Conservation (phyloP, 805 yeast genomes). For the Lachancea sp. region DNA sequence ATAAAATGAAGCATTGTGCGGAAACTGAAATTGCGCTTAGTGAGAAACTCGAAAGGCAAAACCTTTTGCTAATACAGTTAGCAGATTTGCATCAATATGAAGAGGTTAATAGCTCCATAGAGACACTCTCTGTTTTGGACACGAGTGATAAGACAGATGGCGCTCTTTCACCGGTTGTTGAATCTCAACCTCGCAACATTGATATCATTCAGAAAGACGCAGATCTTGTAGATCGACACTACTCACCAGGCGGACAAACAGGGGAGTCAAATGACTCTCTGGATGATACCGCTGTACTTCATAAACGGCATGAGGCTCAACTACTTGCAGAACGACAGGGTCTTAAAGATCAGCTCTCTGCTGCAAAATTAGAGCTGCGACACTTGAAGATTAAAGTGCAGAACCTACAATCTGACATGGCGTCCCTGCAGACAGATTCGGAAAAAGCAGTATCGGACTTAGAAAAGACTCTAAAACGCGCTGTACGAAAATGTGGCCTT, state of each 20-base stretch:
- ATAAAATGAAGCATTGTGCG: conserved; percentile 19
- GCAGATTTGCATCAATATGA: no score
- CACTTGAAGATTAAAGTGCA: conserved; percentile 11
- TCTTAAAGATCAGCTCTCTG: neutral
- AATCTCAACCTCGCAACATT: no score
- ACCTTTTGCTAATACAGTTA: conserved; percentile 10
- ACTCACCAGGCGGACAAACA: no score
- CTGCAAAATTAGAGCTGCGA: neutral
- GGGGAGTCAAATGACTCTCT: neutral
- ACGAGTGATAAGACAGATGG: no score
- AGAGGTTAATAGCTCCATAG: no score
- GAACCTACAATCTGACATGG: conserved; percentile 18
- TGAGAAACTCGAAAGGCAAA: conserved; percentile 22
- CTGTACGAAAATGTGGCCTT: conserved; percentile 11
- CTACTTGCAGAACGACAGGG: conserved; percentile 2
- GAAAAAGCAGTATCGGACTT: conserved; percentile 27
- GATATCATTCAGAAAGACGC: no score
- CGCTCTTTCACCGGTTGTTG: no score
- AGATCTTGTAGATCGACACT: no score
- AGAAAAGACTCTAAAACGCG: conserved; percentile 14
- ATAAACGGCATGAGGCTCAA: neutral
- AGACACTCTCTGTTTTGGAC: no score
- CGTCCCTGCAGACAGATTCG: conserved; percentile 19
- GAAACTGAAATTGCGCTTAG: conserved; percentile 16
- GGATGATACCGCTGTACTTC: neutral